phyloP scores from a whole-genome alignment of 2,329 filamentous ascomycete species.

The Aspergillus chevalieri region DNA sequence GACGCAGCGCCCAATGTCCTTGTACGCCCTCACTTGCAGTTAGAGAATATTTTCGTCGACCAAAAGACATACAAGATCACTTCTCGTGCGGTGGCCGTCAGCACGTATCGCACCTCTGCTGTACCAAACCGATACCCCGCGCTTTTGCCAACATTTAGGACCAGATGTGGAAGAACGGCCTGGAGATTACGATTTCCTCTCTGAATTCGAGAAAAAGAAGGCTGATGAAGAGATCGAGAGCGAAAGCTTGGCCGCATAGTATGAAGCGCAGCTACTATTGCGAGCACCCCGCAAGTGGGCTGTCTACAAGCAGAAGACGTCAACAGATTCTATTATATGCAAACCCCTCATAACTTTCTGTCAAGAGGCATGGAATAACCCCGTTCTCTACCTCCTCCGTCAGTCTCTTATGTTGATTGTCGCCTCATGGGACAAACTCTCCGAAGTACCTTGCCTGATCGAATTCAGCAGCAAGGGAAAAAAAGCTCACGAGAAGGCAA shows the following conservation, averaged over 20 bases:
- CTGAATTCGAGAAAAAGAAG: slow-evolving; percentile 17
- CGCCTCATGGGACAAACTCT: slow-evolving; percentile 17
- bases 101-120: no score
- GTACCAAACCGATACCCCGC: no score
- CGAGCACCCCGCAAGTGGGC: no score
- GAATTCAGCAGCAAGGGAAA: slow-evolving; percentile 16
- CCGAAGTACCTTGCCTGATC: slow-evolving; percentile 15
- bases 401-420: slow-evolving; percentile 20
- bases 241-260: slow-evolving; percentile 26
- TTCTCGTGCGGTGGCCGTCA: no score
- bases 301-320: no score
- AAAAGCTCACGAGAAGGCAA: slow-evolving; percentile 21
- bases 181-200: slow-evolving; percentile 20
- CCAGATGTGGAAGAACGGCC: slow-evolving; percentile 9
- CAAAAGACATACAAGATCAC: no score
- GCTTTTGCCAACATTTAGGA: background rate
- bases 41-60: no score
- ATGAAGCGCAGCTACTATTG: slow-evolving; percentile 13
- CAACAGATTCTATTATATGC: no score
- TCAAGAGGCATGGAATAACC: no score
- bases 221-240: slow-evolving; percentile 26
- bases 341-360: no score
- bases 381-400: slow-evolving; percentile 17
- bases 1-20: slow-evolving; percentile 15
- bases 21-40: no score